Conservation (phyloP, 805 yeast species). For the Zygotorulaspora sp. region DNA sequence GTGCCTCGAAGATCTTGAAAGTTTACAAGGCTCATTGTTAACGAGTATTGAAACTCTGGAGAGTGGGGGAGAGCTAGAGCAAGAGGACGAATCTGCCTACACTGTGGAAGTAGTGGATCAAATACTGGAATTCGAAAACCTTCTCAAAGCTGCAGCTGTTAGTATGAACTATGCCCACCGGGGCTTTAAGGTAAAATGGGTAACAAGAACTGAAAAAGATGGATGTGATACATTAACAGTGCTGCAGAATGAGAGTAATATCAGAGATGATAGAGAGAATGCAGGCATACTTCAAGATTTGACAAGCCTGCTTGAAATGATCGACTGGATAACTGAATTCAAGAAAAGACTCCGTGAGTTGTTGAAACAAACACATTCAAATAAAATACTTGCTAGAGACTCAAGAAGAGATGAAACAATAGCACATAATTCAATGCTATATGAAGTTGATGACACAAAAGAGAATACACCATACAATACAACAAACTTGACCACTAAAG, state of each 20-base stretch:
- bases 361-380: slow-evolving; percentile 6
- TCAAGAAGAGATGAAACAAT: slow-evolving; percentile 20
- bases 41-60: slow-evolving; percentile 2
- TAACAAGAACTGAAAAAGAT: slow-evolving; percentile 7
- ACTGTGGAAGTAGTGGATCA: slow-evolving; percentile 8
- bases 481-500: slow-evolving; percentile 18
- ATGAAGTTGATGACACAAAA: slow-evolving; percentile 4
- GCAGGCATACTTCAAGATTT: slow-evolving; percentile 4
- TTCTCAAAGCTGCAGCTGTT: slow-evolving; percentile 15
- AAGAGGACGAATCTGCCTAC: not conserved
- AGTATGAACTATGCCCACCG: slow-evolving; percentile 17
- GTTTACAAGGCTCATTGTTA: slow-evolving; percentile 4
- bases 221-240: slow-evolving; percentile 12
- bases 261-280: not conserved
- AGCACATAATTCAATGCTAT: slow-evolving; percentile 9
- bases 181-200: slow-evolving; percentile 17
- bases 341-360: slow-evolving; percentile 7
- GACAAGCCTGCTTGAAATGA: slow-evolving; percentile 10
- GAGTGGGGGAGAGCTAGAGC: not conserved
- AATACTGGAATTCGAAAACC: slow-evolving; percentile 18
- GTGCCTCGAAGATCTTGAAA: not conserved
- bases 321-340: slow-evolving; percentile 25
- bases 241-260: slow-evolving; percentile 8
- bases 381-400: slow-evolving; percentile 13
- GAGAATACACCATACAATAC: not conserved